A percentile compares a stretch with the other conserved stretches of the same genome.
These are phyloP conservation scores for Zymoseptoria crescenta DNA, from an alignment of 2,329 filamentous ascomycete species.

Conservation along the genomic window DNA sequence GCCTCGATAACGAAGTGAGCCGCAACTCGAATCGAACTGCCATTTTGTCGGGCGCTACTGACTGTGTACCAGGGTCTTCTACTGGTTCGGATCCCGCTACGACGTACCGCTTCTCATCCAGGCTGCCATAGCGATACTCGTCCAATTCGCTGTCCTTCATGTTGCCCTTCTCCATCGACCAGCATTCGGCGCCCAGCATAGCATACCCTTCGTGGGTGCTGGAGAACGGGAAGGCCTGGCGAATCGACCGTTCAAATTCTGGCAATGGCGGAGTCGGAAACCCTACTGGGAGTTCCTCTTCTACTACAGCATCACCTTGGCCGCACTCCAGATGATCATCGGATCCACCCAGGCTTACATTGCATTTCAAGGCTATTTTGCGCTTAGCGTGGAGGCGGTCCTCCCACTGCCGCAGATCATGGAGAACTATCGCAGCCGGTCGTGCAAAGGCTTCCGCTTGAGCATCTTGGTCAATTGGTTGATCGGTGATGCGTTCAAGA, in stretches of 20 bases:
- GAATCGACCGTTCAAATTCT: conserved; percentile 66
- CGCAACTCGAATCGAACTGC: background rate
- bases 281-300: conserved; percentile 75
- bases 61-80: conserved; percentile 45
- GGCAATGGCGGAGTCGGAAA: conserved; percentile 69
- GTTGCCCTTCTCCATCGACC: conserved; percentile 53
- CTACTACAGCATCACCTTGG: conserved; percentile 56
- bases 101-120: conserved; percentile 52
- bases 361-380: conserved; percentile 61
- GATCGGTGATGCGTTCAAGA: conserved; percentile 74
- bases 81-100: conserved; percentile 58
- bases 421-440: conserved; percentile 58
- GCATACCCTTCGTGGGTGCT: conserved; percentile 54
- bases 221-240: conserved; percentile 33
- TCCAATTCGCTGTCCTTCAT: conserved; percentile 53
- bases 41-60: background rate
- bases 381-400: conserved; percentile 70
- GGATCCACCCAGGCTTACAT: conserved; percentile 55
- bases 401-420: conserved; percentile 73
- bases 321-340: conserved; percentile 60
- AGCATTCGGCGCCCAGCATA: conserved; percentile 28
- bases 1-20: conserved; percentile 55
- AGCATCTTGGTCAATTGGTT: conserved; percentile 73
- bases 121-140: conserved; percentile 51
- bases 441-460: conserved; percentile 69